Evolutionary conservation across 345 rosid species (phyloP).

Genomic region (Brassica nigra): DNA sequence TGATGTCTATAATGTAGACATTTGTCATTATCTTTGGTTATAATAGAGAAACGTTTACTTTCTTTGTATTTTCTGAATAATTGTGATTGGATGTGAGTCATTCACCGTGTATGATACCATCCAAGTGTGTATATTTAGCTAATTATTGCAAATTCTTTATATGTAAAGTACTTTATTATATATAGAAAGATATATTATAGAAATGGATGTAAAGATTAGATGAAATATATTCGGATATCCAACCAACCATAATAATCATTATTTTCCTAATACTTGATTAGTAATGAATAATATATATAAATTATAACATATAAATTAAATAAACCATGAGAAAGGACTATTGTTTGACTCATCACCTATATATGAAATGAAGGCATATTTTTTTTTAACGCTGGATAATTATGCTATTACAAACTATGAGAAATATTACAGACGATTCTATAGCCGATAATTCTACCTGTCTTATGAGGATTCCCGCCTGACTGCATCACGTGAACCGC

Average conservation of each 20-base stretch:
- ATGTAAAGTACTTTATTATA: not conserved
- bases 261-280: not conserved
- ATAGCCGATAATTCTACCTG: too few relatives aligned
- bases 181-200: not conserved
- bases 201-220: not conserved
- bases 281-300: not conserved
- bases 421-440: too few relatives aligned
- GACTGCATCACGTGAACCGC: too few relatives aligned
- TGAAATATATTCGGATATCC: constrained; percentile 17
- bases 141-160: constrained; percentile 3
- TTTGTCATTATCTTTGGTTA: constrained; percentile 29
- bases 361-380: not conserved
- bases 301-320: not conserved
- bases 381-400: too few relatives aligned
- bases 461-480: too few relatives aligned
- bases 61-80: constrained; percentile 12
- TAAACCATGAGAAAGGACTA: not conserved
- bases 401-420: too few relatives aligned
- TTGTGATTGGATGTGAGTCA: not conserved
- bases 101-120: not conserved
- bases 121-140: not conserved
- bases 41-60: constrained; percentile 3
- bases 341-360: not conserved
- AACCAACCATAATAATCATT: constrained; percentile 16
- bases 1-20: constrained; percentile 7